Evolutionary conservation across 2,329 filamentous ascomycete genomes (phyloP).

Genomic region (Sporothrix euskadiensis): DNA sequence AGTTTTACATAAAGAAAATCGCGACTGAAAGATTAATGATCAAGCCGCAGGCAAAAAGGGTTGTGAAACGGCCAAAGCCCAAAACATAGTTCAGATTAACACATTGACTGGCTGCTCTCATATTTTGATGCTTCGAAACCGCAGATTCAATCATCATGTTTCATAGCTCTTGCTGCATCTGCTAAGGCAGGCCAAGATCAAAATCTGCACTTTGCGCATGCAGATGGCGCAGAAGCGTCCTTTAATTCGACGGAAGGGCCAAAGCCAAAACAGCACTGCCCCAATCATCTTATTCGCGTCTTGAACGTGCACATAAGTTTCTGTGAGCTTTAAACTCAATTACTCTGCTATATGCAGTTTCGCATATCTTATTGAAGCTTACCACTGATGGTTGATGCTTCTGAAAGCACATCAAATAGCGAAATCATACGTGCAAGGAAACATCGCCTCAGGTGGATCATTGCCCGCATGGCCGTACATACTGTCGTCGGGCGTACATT

Average conservation of each 20-base stretch:
- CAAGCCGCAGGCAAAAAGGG: too few relatives aligned
- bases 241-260: background rate
- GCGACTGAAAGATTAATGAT: too few relatives aligned
- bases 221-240: background rate
- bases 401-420: background rate
- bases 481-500: background rate
- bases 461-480: background rate
- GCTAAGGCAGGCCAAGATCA: background rate
- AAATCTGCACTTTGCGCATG: background rate
- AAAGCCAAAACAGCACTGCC: background rate
- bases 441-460: background rate
- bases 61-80: too few relatives aligned
- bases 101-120: background rate
- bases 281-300: background rate
- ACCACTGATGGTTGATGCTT: background rate
- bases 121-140: background rate
- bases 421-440: background rate
- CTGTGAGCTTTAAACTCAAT: background rate
- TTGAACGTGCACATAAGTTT: background rate
- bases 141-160: background rate
- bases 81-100: too few relatives aligned
- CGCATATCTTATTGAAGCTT: too few relatives aligned
- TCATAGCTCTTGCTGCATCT: background rate
- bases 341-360: too few relatives aligned
- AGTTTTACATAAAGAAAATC: too few relatives aligned